Base-by-base conservation (phyloP, 2,329 filamentous ascomycete species). In the Verticillium albo-atrum region DNA sequence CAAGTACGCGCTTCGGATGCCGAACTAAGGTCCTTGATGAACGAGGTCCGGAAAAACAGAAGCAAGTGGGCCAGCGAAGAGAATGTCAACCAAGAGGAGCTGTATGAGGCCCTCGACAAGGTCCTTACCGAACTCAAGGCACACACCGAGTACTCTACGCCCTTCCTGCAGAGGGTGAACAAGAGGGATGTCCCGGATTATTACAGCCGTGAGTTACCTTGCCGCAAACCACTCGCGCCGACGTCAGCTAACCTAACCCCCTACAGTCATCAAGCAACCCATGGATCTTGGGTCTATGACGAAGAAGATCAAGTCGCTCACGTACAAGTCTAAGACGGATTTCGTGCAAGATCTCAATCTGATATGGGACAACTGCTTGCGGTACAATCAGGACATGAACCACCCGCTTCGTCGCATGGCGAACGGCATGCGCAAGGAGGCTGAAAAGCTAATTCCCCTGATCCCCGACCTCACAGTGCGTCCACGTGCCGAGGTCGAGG, bases 31-130 rank as follows among this genome's bases (percentile, higher is more conserved):
- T 91, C 89, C 55, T 79, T 99, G 60, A 97, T 99, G 84, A 97
- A 95, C 68, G 95, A 99, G 74, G 95, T 99, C 20, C 87, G 95
- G 64, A 99, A 98, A 75, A 98, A 98, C 68, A 84, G 95, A 68
- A 98, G 94, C 75, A 99, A 99, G 77, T 99, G 95, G 95, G 94
- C 95, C 3, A 98, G 90, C 72, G 95, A 98, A 74, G 95, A 99
- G 67, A 95, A 96, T 66, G 89, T 99, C 62, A 94, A 95, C 61
- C 95, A 99, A 75, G 95, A 99, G 74, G 95, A 99, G 75, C 82
- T 99, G 6, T 99, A 99, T 72, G 95, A 99, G 77, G 92, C 95
- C 12, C 82, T 95, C 15, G 95, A 99, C 73, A 98, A 98, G 77
- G 95, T 99, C 57, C 82, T 99, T 69, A 96, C 93, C 70, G 94